A percentile compares a stretch with the other conserved stretches of the same genome.
Conservation (phyloP, 768 basidiomycete genomes). For the Boletus tylopilopsis region DNA sequence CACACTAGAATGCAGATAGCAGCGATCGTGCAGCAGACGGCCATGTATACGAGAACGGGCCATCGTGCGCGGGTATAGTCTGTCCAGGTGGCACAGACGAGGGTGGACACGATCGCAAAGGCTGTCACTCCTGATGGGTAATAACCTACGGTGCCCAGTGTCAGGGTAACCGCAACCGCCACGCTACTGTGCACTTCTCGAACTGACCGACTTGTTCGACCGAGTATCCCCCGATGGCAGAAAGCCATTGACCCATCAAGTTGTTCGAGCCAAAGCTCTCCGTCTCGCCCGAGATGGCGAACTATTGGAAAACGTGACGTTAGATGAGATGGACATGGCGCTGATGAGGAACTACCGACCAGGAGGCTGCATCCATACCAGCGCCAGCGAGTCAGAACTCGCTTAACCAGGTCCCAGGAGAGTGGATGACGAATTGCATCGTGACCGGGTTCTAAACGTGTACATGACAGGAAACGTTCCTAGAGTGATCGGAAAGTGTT, state of each 20-base stretch:
- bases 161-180: too few species aligned
- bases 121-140: slow-evolving; percentile 66
- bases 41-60: slow-evolving; percentile 66
- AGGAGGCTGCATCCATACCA: slow-evolving; percentile 67
- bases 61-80: slow-evolving; percentile 55
- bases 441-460: slow-evolving; percentile 41
- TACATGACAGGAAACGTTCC: slow-evolving; percentile 52
- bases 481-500: slow-evolving; percentile 17
- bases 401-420: slow-evolving; percentile 44
- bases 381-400: slow-evolving; percentile 57
- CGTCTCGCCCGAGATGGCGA: slow-evolving; percentile 62
- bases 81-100: slow-evolving; percentile 61
- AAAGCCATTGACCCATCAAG: slow-evolving; percentile 71
- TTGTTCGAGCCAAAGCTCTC: slow-evolving; percentile 70
- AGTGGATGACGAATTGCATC: slow-evolving; percentile 42
- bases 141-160: too few species aligned
- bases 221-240: slow-evolving; percentile 56
- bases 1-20: slow-evolving; percentile 59
- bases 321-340: not conserved
- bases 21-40: slow-evolving; percentile 48
- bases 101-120: slow-evolving; percentile 59
- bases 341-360: slow-evolving; percentile 35
- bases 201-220: slow-evolving; percentile 56
- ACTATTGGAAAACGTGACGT: slow-evolving; percentile 34
- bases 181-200: too few species aligned